Conservation (phyloP, 2,329 filamentous ascomycete genomes). For the Nigrospora sphaerica region DNA sequence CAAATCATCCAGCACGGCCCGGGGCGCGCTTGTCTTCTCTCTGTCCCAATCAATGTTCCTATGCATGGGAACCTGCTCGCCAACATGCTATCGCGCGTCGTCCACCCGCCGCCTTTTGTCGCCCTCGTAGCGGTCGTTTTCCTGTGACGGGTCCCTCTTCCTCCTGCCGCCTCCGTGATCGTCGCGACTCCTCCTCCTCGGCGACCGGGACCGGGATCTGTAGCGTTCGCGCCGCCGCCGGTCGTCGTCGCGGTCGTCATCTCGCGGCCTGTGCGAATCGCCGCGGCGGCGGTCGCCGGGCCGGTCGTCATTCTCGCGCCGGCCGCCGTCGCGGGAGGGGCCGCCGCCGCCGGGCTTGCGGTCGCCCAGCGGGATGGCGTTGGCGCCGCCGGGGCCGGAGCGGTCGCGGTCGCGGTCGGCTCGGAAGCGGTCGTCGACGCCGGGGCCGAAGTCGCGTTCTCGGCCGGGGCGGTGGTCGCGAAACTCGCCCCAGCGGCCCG, state of each 20-base stretch:
- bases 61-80: no score
- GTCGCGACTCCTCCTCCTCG: slow-evolving; percentile 26
- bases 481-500: slow-evolving; percentile 72
- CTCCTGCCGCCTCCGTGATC: slow-evolving; percentile 44
- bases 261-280: slow-evolving; percentile 19
- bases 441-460: slow-evolving; percentile 30
- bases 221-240: slow-evolving; percentile 25
- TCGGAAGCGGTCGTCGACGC: slow-evolving; percentile 59
- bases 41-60: no score
- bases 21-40: no score
- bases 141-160: slow-evolving; percentile 51
- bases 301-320: slow-evolving; percentile 15
- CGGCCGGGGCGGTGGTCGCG: slow-evolving; percentile 38
- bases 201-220: slow-evolving; percentile 47
- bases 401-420: slow-evolving; percentile 50
- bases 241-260: slow-evolving; percentile 24
- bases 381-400: slow-evolving; percentile 52
- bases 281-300: no score
- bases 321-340: slow-evolving; percentile 21
- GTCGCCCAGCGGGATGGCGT: slow-evolving; percentile 63
- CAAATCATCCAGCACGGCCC: no score
- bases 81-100: slow-evolving; percentile 14
- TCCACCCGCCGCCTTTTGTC: slow-evolving; percentile 57
- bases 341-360: slow-evolving; percentile 40
- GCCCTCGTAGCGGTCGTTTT: slow-evolving; percentile 44